Evolutionary conservation across 768 basidiomycete species (phyloP).

Genomic region (Cystobasidium ongulense): DNA sequence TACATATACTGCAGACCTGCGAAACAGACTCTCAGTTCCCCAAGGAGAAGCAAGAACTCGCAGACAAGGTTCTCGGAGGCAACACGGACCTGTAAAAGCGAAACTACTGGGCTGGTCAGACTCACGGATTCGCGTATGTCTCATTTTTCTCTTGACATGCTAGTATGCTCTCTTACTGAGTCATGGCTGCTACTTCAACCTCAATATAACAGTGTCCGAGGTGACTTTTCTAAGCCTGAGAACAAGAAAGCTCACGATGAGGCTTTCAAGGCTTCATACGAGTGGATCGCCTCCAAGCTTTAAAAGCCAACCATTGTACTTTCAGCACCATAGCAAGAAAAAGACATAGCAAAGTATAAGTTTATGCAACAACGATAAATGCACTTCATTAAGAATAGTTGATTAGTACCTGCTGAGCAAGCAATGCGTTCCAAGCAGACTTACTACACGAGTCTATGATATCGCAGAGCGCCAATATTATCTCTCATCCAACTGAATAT

Average conservation of each 20-base stretch:
- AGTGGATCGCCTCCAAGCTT: slow-evolving; percentile 35
- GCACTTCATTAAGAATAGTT: too few species aligned
- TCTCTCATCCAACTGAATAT: too few species aligned
- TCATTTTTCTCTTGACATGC: neutral
- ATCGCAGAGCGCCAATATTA: too few species aligned
- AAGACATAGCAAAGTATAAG: too few species aligned
- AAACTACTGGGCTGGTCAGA: slow-evolving; percentile 9
- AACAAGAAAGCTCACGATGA: slow-evolving; percentile 13
- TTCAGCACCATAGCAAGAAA: neutral
- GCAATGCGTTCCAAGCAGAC: too few species aligned
- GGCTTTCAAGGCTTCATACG: slow-evolving; percentile 30
- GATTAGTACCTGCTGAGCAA: too few species aligned
- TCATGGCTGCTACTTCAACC: too few species aligned
- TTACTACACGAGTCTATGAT: too few species aligned
- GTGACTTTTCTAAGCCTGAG: slow-evolving; percentile 18
- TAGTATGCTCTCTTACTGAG: too few species aligned
- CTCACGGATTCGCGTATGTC: slow-evolving; percentile 14
- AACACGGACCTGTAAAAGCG: slow-evolving; percentile 23
- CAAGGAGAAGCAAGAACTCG: slow-evolving; percentile 11
- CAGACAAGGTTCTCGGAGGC: slow-evolving; percentile 16
- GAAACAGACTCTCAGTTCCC: slow-evolving; percentile 16
- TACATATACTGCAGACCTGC: slow-evolving; percentile 11
- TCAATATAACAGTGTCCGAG: slow-evolving; percentile 17
- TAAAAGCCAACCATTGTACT: neutral
- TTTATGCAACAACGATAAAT: too few species aligned